A percentile compares a stretch with the other conserved stretches of the same genome.
Conservation (phyloP, 495 filamentous ascomycete species). For the Penicillium angulare region DNA sequence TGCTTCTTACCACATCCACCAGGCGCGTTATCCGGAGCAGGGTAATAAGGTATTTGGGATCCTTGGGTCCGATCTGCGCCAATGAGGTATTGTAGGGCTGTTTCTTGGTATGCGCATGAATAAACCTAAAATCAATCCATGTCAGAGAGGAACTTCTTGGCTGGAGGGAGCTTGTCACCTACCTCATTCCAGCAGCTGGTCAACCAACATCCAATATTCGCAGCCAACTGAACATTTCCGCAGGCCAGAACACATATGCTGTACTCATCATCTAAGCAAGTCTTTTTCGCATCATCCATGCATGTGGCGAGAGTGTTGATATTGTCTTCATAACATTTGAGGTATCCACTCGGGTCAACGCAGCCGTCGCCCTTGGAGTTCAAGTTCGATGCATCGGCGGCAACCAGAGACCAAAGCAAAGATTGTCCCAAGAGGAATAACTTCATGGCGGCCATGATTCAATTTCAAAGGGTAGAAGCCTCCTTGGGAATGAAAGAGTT, state of each 20-base stretch:
- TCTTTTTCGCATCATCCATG: background rate
- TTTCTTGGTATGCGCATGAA: slow-evolving; percentile 3
- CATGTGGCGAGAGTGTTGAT: background rate
- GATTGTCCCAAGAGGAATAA: background rate
- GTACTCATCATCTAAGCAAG: background rate
- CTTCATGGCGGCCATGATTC: background rate
- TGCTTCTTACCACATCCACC: slow-evolving; percentile 1
- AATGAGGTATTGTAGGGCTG: background rate
- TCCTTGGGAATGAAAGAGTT: background rate
- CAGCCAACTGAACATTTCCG: slow-evolving; percentile 1
- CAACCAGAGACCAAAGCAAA: background rate
- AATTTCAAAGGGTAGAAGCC: background rate
- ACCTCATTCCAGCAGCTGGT: slow-evolving; percentile 4
- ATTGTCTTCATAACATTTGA: background rate
- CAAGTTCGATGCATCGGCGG: slow-evolving; percentile 1
- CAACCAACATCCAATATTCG: slow-evolving; percentile 4
- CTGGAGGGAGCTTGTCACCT: background rate
- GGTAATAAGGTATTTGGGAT: background rate
- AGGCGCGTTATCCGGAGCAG: slow-evolving; percentile 2
- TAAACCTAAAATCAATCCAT: background rate
- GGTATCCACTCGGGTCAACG: slow-evolving; percentile 2
- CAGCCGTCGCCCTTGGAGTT: slow-evolving; percentile 1
- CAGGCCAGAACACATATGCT: background rate
- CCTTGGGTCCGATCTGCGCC: background rate
- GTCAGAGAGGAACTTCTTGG: background rate